phyloP scores from a whole-genome alignment of 177 flowering plant species.

The Vitis hybrid region DNA sequence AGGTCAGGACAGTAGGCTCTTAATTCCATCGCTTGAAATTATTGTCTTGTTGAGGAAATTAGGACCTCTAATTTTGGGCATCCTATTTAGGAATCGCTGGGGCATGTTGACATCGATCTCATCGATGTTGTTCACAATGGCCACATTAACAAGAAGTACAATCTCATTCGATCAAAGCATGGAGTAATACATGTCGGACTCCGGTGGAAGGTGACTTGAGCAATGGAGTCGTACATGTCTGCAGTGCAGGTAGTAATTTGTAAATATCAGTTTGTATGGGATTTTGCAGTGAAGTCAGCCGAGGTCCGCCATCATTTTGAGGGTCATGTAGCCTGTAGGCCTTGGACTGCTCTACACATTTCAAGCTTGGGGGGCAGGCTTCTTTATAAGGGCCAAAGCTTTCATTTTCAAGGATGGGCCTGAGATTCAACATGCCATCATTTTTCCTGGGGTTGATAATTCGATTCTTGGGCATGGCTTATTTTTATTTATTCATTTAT shows the following conservation, averaged over 20 bases:
- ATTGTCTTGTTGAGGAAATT: neutral
- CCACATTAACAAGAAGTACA: constrained; percentile 46
- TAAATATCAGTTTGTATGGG: neutral
- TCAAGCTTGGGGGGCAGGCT: no score
- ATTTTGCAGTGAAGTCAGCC: neutral
- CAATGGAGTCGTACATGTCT: no score
- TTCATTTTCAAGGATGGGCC: no score
- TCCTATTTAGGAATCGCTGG: constrained; percentile 38
- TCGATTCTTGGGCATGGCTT: no score
- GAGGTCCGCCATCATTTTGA: neutral
- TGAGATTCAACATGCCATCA: no score
- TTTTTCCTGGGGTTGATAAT: no score
- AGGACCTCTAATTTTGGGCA: neutral
- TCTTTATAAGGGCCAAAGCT: no score
- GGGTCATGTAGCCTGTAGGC: no score
- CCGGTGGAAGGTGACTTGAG: constrained; percentile 37
- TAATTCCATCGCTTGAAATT: neutral
- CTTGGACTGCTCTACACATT: no score
- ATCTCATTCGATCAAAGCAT: constrained; percentile 44
- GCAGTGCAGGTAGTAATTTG: no score
- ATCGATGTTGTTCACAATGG: constrained; percentile 43
- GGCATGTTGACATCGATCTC: constrained; percentile 42
- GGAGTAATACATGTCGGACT: constrained; percentile 44
- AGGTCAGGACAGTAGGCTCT: constrained; percentile 32
- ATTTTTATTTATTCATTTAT: no score